A percentile compares a stretch with the other conserved stretches of the same genome.
phyloP scores from a whole-genome alignment of 1,284 basidiomycete species.

The Coriolopsis trogii region DNA sequence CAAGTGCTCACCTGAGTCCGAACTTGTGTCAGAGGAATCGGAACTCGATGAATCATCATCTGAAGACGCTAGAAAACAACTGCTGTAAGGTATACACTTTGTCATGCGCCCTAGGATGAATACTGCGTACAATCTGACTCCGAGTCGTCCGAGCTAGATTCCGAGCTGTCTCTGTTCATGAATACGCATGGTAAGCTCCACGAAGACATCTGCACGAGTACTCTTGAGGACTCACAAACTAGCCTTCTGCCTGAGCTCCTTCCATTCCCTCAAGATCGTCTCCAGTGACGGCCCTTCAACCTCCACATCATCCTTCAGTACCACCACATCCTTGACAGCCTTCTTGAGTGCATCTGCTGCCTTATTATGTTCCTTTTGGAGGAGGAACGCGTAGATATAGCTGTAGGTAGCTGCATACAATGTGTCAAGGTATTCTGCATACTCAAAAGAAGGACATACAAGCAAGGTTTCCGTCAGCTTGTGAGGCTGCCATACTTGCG shows the following conservation, averaged over 20 bases:
- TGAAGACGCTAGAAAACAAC: slow-evolving; percentile 17
- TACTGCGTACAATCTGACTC: slow-evolving; percentile 1
- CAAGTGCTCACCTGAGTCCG: slow-evolving; percentile 16
- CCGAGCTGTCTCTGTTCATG: slow-evolving; percentile 13
- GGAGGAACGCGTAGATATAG: slow-evolving; percentile 73
- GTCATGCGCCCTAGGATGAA: neutral
- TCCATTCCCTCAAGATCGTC: slow-evolving; percentile 67
- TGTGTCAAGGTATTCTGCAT: neutral
- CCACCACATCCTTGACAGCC: slow-evolving; percentile 60
- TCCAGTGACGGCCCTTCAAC: slow-evolving; percentile 58
- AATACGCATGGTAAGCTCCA: neutral
- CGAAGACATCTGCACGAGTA: neutral
- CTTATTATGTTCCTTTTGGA: slow-evolving; percentile 60
- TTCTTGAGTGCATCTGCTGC: slow-evolving; percentile 58
- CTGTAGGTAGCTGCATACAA: slow-evolving; percentile 62
- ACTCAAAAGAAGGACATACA: slow-evolving; percentile 16
- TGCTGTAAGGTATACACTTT: slow-evolving; percentile 8
- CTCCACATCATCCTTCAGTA: slow-evolving; percentile 55
- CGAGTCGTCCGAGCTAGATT: slow-evolving; percentile 9
- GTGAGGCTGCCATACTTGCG: slow-evolving; percentile 11
- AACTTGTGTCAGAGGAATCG: slow-evolving; percentile 11
- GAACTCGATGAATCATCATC: slow-evolving; percentile 16
- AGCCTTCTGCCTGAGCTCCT: slow-evolving; percentile 32
- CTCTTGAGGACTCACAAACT: slow-evolving; percentile 23
- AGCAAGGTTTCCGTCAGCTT: slow-evolving; percentile 27